Evolutionary conservation across 2,329 filamentous ascomycete species (phyloP).

Genomic region (Neophaeococcomyces mojaviensis): DNA sequence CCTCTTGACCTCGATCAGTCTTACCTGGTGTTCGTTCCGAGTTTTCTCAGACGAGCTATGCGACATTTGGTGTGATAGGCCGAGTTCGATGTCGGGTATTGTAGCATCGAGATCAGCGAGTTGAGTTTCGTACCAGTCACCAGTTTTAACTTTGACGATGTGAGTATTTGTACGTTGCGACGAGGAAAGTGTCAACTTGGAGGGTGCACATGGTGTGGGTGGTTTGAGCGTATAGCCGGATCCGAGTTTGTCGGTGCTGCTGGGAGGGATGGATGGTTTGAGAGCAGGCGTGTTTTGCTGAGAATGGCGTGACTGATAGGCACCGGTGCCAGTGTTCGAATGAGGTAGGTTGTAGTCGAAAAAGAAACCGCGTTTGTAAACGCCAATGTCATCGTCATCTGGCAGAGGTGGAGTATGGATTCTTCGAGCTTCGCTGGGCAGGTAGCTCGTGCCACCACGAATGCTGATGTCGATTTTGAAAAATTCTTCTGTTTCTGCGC

Average conservation of each 20-base stretch:
- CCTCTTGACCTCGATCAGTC: neutral
- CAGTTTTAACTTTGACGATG: conserved; percentile 7
- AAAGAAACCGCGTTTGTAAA: conserved; percentile 19
- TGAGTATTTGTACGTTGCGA: too few relatives aligned
- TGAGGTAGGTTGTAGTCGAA: conserved; percentile 22
- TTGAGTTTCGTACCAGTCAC: conserved; percentile 22
- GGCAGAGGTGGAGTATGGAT: conserved; percentile 23
- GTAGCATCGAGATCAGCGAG: conserved; percentile 17
- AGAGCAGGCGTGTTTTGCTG: neutral
- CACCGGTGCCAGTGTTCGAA: neutral
- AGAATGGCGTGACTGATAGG: neutral
- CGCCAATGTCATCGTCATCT: conserved; percentile 14
- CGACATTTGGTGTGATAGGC: conserved; percentile 10
- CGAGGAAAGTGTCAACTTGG: too few relatives aligned
- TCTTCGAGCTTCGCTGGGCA: conserved; percentile 23
- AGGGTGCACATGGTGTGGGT: too few relatives aligned
- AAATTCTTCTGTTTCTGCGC: conserved; percentile 23
- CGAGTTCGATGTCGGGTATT: neutral
- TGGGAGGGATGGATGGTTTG: too few relatives aligned
- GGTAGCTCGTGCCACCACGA: conserved; percentile 22
- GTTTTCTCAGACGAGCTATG: conserved; percentile 1
- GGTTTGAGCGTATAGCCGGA: too few relatives aligned
- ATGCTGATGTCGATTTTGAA: conserved; percentile 24
- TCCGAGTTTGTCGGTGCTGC: too few relatives aligned
- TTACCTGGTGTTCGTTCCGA: neutral